Evolutionary conservation across 495 filamentous ascomycete genomes (phyloP), one percentile per base, ranked within the genome.

Genomic region (Recurvomyces mirabilis): DNA sequence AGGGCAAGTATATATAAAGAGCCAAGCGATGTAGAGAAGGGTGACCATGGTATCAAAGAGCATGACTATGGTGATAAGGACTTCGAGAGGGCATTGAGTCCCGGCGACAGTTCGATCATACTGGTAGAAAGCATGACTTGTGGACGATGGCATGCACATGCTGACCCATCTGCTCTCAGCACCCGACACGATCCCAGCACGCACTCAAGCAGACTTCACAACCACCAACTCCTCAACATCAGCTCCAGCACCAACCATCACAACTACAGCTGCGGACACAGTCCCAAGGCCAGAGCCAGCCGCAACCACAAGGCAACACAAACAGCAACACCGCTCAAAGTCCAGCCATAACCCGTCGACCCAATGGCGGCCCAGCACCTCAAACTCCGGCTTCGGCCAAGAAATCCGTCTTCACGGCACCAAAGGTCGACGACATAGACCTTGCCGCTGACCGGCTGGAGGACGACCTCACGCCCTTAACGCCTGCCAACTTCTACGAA

Each of bases 391-490:
- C 40, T 21, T 34, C 46, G 14, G 38, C 29, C 3, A 35, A 35
- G 39, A 23, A 36, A 22, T 26, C 5, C 46, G 18, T 49, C 28
- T 43, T 36, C 37, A 3, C 29, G 7, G 37, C 37, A 7, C 42
- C 42, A n/a, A 20, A 9, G 5, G 2, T 45, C 22, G 34, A 34
- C 6, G 46, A 54, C 22, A 46, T 38, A 5, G 52, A 54, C 32
- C 41, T 41, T 5, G 47, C 47, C 15, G 47, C 46, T n/a, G 42
- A 36, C n/a, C 47, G 52, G 2, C 30, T 50, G 5, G 42, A 43
- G 6, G 20, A 54, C 6, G 26, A 46, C 26, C 6, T 26, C 6
- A 30, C 22, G 4, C 52, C 52, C 6, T 35, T 54, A 14, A 23
- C 18, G 4, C 24, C 17, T 10, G 29, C 38, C 14, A 47, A 54